These are phyloP conservation scores for Colletotrichum limetticola DNA, from an alignment of 2,329 filamentous ascomycete species.

Conservation along the genomic window DNA sequence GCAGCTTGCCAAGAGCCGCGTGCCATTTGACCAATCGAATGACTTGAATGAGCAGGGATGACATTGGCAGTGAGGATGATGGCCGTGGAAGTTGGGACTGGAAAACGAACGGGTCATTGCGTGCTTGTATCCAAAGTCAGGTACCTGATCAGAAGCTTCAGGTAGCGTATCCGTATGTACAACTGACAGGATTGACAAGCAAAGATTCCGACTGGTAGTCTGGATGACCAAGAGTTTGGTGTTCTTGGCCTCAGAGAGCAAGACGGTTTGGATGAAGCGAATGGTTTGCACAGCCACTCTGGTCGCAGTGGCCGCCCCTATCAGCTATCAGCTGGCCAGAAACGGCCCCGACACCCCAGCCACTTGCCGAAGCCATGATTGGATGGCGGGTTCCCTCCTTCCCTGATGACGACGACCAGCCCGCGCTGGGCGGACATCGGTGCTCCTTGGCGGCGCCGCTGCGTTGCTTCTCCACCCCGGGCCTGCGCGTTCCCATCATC, in stretches of 20 bases:
- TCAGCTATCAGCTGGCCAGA: slow-evolving; percentile 19
- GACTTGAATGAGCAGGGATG: not conserved
- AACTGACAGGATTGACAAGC: not conserved
- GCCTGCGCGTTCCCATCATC: not conserved
- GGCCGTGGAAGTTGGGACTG: not conserved
- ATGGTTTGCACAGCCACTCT: slow-evolving; percentile 13
- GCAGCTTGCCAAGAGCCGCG: slow-evolving; percentile 31
- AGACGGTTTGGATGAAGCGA: slow-evolving; percentile 22
- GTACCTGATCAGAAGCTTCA: not conserved
- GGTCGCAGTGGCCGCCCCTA: not conserved
- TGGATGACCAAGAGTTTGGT: not conserved
- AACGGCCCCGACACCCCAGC: slow-evolving; percentile 12
- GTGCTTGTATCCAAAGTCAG: not conserved
- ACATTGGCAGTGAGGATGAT: not conserved
- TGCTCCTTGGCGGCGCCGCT: slow-evolving; percentile 34
- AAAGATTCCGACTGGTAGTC: not conserved
- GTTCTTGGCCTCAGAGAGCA: not conserved
- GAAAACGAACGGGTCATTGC: not conserved
- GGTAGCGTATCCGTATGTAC: not conserved
- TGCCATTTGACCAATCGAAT: slow-evolving; percentile 7
- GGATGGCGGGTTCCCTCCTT: slow-evolving; percentile 14
- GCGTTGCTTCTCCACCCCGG: slow-evolving; percentile 24
- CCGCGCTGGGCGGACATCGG: slow-evolving; percentile 33
- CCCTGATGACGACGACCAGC: slow-evolving; percentile 32
- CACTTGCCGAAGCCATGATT: slow-evolving; percentile 12